Conservation (phyloP, 2,329 filamentous ascomycete species). For the Drechslerella stenobrocha region DNA sequence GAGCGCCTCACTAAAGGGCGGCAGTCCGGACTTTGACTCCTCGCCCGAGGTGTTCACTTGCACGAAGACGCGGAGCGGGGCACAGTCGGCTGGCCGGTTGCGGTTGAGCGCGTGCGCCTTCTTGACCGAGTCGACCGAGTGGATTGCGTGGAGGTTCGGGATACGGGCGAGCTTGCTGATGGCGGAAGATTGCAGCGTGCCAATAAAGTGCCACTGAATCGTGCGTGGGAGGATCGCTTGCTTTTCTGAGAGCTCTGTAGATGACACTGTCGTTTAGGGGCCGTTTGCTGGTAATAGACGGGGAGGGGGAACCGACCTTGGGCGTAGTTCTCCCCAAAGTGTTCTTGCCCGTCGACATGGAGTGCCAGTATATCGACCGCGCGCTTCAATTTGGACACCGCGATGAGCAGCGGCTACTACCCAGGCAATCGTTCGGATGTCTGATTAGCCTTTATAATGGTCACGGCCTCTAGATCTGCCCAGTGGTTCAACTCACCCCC, state of each 20-base stretch:
- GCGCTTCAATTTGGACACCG: slow-evolving; percentile 95
- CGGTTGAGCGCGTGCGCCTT: slow-evolving; percentile 83
- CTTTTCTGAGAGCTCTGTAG: slow-evolving; percentile 77
- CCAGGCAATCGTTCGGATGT: background rate
- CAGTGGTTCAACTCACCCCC: slow-evolving; percentile 8
- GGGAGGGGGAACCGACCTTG: slow-evolving; percentile 58
- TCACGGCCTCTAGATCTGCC: too few species aligned
- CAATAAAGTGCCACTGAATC: slow-evolving; percentile 96
- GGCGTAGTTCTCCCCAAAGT: slow-evolving; percentile 97
- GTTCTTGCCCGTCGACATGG: slow-evolving; percentile 67
- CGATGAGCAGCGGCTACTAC: slow-evolving; percentile 65
- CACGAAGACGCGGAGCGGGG: slow-evolving; percentile 73
- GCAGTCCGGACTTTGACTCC: slow-evolving; percentile 22
- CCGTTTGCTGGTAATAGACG: too few species aligned
- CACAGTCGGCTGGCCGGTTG: slow-evolving; percentile 62
- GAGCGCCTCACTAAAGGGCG: slow-evolving; percentile 29
- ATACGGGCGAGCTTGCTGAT: slow-evolving; percentile 84
- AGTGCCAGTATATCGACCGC: slow-evolving; percentile 86
- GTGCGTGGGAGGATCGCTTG: slow-evolving; percentile 72
- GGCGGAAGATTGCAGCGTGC: slow-evolving; percentile 89
- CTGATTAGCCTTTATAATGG: too few species aligned
- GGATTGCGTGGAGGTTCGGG: slow-evolving; percentile 86
- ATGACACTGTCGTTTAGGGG: background rate
- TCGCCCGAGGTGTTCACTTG: slow-evolving; percentile 86
- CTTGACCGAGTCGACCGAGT: slow-evolving; percentile 82